Conservation (phyloP, 225 moss, liverwort and hornwort species). For the Marchantia paleacea region DNA sequence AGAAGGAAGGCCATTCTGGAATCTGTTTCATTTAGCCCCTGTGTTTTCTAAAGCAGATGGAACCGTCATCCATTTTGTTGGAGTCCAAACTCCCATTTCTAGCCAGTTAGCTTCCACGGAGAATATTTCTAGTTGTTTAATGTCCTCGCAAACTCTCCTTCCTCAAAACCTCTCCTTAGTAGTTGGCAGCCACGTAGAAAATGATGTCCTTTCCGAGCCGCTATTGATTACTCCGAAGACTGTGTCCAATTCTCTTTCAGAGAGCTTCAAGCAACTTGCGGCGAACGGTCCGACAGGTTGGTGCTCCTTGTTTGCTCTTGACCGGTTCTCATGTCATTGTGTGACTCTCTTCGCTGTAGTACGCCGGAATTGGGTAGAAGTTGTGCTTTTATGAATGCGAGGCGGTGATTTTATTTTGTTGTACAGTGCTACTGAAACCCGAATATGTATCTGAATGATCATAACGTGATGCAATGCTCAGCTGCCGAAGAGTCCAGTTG, state of each 20-base stretch:
- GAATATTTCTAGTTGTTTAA: not conserved
- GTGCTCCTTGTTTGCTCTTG: not conserved
- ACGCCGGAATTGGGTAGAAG: not conserved
- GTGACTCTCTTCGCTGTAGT: not conserved
- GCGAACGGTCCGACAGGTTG: not conserved
- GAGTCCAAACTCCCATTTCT: slow-evolving; percentile 65
- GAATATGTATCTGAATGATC: not conserved
- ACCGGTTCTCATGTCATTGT: not conserved
- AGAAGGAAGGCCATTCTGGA: slow-evolving; percentile 67
- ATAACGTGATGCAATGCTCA: not conserved
- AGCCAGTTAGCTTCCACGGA: slow-evolving; percentile 16
- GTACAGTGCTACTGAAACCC: not conserved
- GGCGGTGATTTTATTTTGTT: not conserved
- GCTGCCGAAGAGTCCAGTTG: slow-evolving; percentile 1
- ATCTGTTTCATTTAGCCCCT: slow-evolving; percentile 65
- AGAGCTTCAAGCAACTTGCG: not conserved
- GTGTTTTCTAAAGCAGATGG: slow-evolving; percentile 57
- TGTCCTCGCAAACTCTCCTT: not conserved
- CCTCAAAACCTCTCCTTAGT: not conserved
- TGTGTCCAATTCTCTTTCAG: not conserved
- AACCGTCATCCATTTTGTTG: slow-evolving; percentile 63
- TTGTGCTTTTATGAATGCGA: not conserved
- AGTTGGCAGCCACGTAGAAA: not conserved
- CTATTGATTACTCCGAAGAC: not conserved
- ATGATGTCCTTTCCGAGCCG: not conserved